Conservation (phyloP, 2,329 filamentous ascomycete species). For the Aspergillus flavus region DNA sequence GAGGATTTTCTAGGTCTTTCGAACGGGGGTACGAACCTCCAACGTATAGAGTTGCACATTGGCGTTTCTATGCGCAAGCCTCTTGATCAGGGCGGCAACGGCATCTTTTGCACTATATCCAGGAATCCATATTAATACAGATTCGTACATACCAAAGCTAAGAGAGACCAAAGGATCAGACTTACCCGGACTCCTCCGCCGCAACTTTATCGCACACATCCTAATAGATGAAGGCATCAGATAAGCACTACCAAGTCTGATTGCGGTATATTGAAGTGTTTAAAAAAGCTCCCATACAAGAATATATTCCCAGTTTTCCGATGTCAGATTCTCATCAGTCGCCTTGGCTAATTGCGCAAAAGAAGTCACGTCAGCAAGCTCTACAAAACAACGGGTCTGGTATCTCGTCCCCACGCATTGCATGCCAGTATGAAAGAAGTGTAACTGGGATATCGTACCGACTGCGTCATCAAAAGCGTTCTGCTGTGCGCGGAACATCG, state of each 20-base stretch:
- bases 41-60: conserved; percentile 96
- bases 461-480: conserved; percentile 72
- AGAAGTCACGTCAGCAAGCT: conserved; percentile 30
- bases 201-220: conserved; percentile 64
- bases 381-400: neutral
- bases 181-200: conserved; percentile 52
- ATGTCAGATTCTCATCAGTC: conserved; percentile 96
- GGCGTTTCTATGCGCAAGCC: conserved; percentile 88
- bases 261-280: neutral
- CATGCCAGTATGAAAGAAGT: neutral
- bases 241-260: neutral
- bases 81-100: conserved; percentile 86
- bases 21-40: conserved; percentile 57
- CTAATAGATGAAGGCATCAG: conserved; percentile 34
- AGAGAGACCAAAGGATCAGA: neutral
- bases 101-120: conserved; percentile 70
- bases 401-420: neutral
- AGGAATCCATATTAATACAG: conserved; percentile 17
- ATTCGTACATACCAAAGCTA: neutral
- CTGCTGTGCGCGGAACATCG: conserved; percentile 64
- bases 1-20: too few species aligned
- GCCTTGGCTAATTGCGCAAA: conserved; percentile 64
- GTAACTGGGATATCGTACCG: conserved; percentile 50
- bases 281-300: conserved; percentile 48
- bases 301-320: conserved; percentile 75